A percentile compares a stretch with the other conserved stretches of the same genome.
phyloP scores from a whole-genome alignment of 306 rosid genomes.

The Rubus parviflorus region DNA sequence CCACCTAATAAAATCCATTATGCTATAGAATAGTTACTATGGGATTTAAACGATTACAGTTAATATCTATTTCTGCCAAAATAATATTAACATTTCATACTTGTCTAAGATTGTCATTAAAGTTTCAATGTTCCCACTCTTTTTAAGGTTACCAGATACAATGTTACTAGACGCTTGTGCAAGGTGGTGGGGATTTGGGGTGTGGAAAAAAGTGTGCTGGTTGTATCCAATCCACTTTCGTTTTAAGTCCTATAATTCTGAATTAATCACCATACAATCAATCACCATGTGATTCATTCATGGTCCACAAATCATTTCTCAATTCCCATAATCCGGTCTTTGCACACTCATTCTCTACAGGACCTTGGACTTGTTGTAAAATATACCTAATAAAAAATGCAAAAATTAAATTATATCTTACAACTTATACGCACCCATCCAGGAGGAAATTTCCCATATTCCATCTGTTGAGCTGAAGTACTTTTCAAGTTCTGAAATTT shows the following conservation, averaged over 20 bases:
- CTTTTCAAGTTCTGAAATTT: constrained; percentile 53
- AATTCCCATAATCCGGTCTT: background rate
- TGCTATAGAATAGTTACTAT: background rate
- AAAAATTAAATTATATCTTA: constrained; percentile 15
- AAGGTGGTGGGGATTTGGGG: background rate
- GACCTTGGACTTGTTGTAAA: background rate
- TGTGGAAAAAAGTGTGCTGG: background rate
- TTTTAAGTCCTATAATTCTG: background rate
- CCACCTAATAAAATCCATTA: background rate
- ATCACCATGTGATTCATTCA: background rate
- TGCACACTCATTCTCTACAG: background rate
- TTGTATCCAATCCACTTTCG: background rate
- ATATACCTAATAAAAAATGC: background rate
- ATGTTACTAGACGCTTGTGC: background rate
- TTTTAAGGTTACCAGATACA: background rate
- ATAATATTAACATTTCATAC: background rate
- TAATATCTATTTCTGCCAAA: background rate
- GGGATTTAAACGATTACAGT: background rate
- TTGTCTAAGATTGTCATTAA: background rate
- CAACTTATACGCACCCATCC: constrained; percentile 76
- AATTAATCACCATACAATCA: background rate
- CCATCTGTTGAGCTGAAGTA: constrained; percentile 41
- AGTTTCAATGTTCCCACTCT: background rate
- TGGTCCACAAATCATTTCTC: background rate
- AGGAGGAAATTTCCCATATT: constrained; percentile 49